phyloP scores from a whole-genome alignment of 257 asterid species.

The Ligustrum vulgare region DNA sequence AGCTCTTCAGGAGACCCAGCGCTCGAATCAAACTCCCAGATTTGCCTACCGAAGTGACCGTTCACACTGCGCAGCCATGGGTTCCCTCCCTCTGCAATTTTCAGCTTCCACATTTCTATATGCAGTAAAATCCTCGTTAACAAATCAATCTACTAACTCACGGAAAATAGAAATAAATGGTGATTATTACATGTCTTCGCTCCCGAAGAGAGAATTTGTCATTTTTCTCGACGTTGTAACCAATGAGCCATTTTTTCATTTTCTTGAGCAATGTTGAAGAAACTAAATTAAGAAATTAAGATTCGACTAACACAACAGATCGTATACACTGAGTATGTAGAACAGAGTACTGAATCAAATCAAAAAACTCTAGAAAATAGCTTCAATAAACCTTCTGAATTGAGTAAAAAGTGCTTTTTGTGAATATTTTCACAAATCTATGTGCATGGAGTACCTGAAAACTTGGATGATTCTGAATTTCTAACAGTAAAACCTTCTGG shows the following conservation, averaged over 20 bases:
- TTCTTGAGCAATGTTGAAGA: too few species aligned
- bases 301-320: too few species aligned
- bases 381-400: not conserved
- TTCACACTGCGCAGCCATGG: constrained; percentile 86
- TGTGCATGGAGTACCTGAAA: not conserved
- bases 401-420: too few species aligned
- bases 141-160: not conserved
- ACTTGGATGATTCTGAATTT: not conserved
- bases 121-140: not conserved
- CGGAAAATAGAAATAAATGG: not conserved
- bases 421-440: too few species aligned
- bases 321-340: too few species aligned
- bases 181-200: too few species aligned
- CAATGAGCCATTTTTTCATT: too few species aligned
- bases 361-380: not conserved
- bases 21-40: constrained; percentile 78
- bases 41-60: constrained; percentile 74
- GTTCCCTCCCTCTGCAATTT: constrained; percentile 72
- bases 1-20: constrained; percentile 71
- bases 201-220: too few species aligned
- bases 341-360: too few species aligned
- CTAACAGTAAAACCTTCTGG: not conserved
- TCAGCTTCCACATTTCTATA: constrained; percentile 85
- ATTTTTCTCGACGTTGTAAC: too few species aligned
- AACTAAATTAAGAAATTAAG: too few species aligned